Percentiles rank a stretch among this genome's conserved stretches.
Conservation (phyloP, 1,284 basidiomycete genomes). For the Apiotrichum montevideense region DNA sequence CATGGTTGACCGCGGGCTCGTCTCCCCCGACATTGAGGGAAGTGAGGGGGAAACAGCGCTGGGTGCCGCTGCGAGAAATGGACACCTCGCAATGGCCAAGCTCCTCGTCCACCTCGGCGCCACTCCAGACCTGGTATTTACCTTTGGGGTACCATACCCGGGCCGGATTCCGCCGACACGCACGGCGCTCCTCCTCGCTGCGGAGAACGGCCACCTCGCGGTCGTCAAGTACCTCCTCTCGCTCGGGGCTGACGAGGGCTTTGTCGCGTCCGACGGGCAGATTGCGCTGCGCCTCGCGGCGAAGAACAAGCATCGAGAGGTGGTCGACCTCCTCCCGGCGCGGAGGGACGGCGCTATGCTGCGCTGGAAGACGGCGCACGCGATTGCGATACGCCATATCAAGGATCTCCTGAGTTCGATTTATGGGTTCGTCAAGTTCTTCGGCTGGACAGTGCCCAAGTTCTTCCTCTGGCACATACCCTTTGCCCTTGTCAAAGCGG, state of each 20-base stretch:
- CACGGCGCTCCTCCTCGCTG: slow-evolving; percentile 73
- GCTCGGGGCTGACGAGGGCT: slow-evolving; percentile 56
- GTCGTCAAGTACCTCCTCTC: slow-evolving; percentile 58
- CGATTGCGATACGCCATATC: not conserved
- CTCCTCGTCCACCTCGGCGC: slow-evolving; percentile 6
- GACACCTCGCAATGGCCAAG: not conserved
- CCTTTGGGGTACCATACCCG: not conserved
- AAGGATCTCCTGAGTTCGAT: not conserved
- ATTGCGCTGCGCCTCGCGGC: slow-evolving; percentile 13
- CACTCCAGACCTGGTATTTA: not conserved
- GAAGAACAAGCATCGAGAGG: not conserved
- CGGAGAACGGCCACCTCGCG: slow-evolving; percentile 62
- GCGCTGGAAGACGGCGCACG: slow-evolving; percentile 3
- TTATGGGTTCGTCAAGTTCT: not conserved
- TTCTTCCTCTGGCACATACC: not conserved
- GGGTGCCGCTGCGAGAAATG: not conserved
- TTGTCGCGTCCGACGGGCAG: slow-evolving; percentile 12
- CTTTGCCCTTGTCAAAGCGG: not conserved
- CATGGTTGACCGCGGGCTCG: slow-evolving; percentile 7
- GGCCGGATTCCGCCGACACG: not conserved
- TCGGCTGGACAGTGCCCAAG: slow-evolving; percentile 1
- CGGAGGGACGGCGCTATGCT: slow-evolving; percentile 5
- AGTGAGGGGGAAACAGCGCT: not conserved
- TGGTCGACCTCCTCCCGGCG: slow-evolving; percentile 7
- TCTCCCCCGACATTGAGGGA: slow-evolving; percentile 4